Percentiles rank a stretch among this genome's conserved stretches.
phyloP scores from a whole-genome alignment of 2,329 filamentous ascomycete species.

The Fusarium redolens region DNA sequence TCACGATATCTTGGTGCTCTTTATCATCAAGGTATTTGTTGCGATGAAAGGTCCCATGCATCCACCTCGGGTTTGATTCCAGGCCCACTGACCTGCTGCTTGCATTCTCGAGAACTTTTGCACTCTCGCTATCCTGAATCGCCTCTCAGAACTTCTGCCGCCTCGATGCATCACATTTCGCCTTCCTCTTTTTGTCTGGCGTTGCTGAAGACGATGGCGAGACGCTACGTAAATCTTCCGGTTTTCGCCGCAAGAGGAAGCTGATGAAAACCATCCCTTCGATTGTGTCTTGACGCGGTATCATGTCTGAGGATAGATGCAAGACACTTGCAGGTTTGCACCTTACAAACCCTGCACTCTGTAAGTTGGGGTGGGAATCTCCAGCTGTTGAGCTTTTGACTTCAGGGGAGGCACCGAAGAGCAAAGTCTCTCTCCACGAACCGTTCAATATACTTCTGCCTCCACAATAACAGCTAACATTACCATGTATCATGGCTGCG shows the following conservation, averaged over 20 bases:
- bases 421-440: neutral
- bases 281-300: conserved; percentile 13
- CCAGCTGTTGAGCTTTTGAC: neutral
- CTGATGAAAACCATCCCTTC: conserved; percentile 28
- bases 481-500: neutral
- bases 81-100: conserved; percentile 4
- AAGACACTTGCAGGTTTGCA: conserved; percentile 4
- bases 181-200: conserved; percentile 43
- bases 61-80: conserved; percentile 10
- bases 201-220: conserved; percentile 11
- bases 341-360: neutral
- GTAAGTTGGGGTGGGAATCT: neutral
- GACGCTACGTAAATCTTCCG: conserved; percentile 12
- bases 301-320: conserved; percentile 6
- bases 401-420: neutral
- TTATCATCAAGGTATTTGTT: conserved; percentile 24
- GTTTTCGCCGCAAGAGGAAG: conserved; percentile 39
- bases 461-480: neutral
- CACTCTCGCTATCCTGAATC: conserved; percentile 2
- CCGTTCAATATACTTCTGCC: neutral
- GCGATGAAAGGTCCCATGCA: conserved; percentile 18
- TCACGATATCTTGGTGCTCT: conserved; percentile 7
- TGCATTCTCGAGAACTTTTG: conserved; percentile 42
- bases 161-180: conserved; percentile 15
- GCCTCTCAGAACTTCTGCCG: conserved; percentile 2